These are phyloP conservation scores for Hortiboletus flavorubellus DNA, from an alignment of 768 basidiomycete species.

Conservation along the genomic window DNA sequence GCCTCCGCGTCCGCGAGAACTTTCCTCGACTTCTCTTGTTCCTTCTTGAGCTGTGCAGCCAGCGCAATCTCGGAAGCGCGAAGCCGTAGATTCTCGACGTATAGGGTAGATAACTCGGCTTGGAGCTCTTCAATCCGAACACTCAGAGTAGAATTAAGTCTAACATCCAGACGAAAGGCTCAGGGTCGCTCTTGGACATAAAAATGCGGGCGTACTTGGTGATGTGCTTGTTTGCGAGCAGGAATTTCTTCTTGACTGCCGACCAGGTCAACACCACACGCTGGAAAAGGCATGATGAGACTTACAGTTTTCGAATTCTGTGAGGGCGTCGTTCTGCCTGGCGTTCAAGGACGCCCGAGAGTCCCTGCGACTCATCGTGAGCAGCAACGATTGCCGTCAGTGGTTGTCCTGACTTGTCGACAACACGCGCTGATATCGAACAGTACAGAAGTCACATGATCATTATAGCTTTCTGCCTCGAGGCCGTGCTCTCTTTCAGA, in stretches of 20 bases:
- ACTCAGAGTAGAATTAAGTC: conserved; percentile 83
- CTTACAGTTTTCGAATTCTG: conserved; percentile 85
- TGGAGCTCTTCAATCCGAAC: conserved; percentile 83
- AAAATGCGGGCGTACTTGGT: conserved; percentile 58
- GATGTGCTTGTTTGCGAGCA: conserved; percentile 88
- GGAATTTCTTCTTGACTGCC: conserved; percentile 89
- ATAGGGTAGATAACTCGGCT: conserved; percentile 75
- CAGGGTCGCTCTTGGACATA: conserved; percentile 4
- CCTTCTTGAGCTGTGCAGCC: conserved; percentile 71
- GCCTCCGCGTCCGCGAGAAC: conserved; percentile 70
- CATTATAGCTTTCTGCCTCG: conserved; percentile 23
- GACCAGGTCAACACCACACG: conserved; percentile 19
- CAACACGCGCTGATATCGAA: conserved; percentile 37
- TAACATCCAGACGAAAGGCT: conserved; percentile 26
- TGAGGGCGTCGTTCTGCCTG: conserved; percentile 74
- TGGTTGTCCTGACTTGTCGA: conserved; percentile 18
- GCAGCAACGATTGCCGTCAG: conserved; percentile 10
- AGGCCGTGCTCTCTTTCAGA: conserved; percentile 28
- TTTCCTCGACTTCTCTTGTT: conserved; percentile 71
- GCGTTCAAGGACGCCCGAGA: conserved; percentile 48
- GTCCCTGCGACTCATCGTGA: conserved; percentile 35
- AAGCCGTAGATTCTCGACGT: conserved; percentile 79
- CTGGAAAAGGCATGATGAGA: conserved; percentile 7
- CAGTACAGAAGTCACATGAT: conserved; percentile 29
- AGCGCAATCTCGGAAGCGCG: conserved; percentile 79